phyloP scores from a whole-genome alignment of 352 stramenopile genomes.

The Phytophthora rubi region DNA sequence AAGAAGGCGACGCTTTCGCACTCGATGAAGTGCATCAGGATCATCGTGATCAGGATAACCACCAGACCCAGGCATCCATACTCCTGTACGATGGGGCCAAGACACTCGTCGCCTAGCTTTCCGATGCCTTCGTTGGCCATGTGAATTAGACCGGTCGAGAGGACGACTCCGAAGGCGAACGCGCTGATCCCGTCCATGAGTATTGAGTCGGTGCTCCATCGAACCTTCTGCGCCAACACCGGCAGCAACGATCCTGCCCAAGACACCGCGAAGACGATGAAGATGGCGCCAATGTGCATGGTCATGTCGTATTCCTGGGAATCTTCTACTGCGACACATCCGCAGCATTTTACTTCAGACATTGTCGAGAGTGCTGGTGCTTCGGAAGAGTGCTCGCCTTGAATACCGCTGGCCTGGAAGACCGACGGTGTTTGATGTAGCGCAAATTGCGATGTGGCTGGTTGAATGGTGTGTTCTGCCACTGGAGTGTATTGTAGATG shows the following conservation, averaged over 20 bases:
- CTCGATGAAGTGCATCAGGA: conserved; percentile 62
- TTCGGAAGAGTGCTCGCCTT: neutral
- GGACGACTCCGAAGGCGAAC: conserved; percentile 65
- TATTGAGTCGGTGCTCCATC: conserved; percentile 26
- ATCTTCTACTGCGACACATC: neutral
- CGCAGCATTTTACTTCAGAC: conserved; percentile 8
- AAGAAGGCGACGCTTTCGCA: conserved; percentile 53
- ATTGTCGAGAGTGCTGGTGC: neutral
- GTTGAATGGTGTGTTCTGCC: neutral
- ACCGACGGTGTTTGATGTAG: neutral
- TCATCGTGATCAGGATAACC: conserved; percentile 51
- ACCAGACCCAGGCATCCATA: conserved; percentile 52
- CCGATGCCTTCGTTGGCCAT: conserved; percentile 63
- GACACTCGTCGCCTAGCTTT: conserved; percentile 53
- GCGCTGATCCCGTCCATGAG: conserved; percentile 51
- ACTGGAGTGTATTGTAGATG: neutral
- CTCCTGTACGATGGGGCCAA: conserved; percentile 46
- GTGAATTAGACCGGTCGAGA: conserved; percentile 70
- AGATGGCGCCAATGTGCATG: conserved; percentile 49
- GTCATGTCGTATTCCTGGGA: conserved; percentile 30
- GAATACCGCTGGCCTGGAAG: neutral
- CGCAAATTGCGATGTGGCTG: neutral
- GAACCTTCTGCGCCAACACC: conserved; percentile 38
- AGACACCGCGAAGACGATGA: conserved; percentile 55
- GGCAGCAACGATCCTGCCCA: conserved; percentile 40